These are phyloP conservation scores for Solanum medicagineum DNA, from an alignment of 257 asterid genomes.

Conservation along the genomic window DNA sequence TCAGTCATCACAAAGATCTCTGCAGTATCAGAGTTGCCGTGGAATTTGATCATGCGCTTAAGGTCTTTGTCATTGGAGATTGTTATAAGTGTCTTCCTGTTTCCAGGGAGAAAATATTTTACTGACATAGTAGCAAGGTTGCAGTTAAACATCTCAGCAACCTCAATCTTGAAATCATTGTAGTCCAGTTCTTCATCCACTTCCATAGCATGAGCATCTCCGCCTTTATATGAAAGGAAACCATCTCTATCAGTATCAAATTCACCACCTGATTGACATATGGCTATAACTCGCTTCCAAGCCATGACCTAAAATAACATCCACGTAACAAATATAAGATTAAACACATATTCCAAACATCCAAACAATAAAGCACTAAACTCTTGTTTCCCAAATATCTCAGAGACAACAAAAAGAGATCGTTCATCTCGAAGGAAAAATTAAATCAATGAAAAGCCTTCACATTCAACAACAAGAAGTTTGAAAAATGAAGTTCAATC, in stretches of 20 bases:
- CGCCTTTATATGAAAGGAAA: slow-evolving; percentile 61
- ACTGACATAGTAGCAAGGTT: slow-evolving; percentile 38
- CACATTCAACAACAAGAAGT: not conserved
- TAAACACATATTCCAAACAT: not conserved
- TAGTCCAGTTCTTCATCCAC: slow-evolving; percentile 65
- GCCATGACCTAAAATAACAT: slow-evolving; percentile 42
- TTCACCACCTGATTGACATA: slow-evolving; percentile 94
- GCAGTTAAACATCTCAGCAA: slow-evolving; percentile 83
- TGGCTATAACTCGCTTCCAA: slow-evolving; percentile 68
- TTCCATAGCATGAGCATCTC: slow-evolving; percentile 99
- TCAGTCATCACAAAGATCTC: slow-evolving; percentile 74
- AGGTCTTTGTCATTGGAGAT: slow-evolving; percentile 92
- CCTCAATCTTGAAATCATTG: slow-evolving; percentile 67
- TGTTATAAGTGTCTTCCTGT: slow-evolving; percentile 86
- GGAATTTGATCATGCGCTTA: slow-evolving; percentile 77
- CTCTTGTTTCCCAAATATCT: not conserved
- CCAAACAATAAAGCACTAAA: not conserved
- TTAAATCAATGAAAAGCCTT: not conserved
- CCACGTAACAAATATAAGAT: slow-evolving; percentile 4
- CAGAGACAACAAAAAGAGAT: not conserved
- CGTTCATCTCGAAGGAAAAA: not conserved
- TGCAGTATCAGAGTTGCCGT: slow-evolving; percentile 47
- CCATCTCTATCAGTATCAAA: slow-evolving; percentile 79
- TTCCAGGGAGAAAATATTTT: slow-evolving; percentile 87
- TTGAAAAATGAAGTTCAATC: not conserved